phyloP scores from a whole-genome alignment of 306 rosid species.

The Trifolium repens region DNA sequence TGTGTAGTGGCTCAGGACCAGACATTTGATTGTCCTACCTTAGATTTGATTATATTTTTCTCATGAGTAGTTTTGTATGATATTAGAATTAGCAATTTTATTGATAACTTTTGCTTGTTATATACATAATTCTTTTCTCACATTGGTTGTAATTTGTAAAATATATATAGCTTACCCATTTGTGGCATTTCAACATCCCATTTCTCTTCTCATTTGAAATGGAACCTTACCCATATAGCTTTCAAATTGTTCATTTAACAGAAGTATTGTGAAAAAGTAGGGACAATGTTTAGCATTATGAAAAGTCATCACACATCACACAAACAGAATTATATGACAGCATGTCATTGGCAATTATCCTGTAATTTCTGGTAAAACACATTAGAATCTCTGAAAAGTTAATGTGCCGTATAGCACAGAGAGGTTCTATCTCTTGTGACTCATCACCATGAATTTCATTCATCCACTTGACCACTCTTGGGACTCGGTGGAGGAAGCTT shows the following conservation, averaged over 20 bases:
- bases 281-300: background rate
- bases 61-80: conserved; percentile 43
- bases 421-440: no score
- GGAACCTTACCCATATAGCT: conserved; percentile 2
- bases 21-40: background rate
- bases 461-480: no score
- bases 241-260: background rate
- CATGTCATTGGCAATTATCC: background rate
- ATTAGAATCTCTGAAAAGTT: background rate
- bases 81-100: conserved; percentile 43
- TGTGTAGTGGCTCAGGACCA: conserved; percentile 20
- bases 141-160: conserved; percentile 35
- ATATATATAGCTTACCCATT: background rate
- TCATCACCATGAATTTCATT: no score
- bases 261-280: background rate
- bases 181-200: conserved; percentile 32
- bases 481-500: no score
- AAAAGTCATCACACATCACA: background rate
- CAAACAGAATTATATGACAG: background rate
- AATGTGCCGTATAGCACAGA: background rate
- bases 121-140: conserved; percentile 46
- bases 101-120: conserved; percentile 37
- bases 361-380: background rate
- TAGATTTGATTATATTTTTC: conserved; percentile 38
- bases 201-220: conserved; percentile 32